phyloP scores from a whole-genome alignment of 331 rosid species.

The Prunus yedoensis region DNA sequence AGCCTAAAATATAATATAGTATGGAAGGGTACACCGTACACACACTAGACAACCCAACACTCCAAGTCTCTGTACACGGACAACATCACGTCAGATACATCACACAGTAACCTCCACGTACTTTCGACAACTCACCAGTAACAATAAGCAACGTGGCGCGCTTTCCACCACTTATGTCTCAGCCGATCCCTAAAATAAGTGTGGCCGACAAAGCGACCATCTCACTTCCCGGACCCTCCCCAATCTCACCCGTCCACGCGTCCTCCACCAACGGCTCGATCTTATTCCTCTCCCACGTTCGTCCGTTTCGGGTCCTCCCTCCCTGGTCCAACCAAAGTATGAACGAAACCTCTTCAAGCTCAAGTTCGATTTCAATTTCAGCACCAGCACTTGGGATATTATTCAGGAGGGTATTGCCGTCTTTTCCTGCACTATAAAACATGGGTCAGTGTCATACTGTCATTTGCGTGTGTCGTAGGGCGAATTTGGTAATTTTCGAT shows the following conservation, averaged over 20 bases:
- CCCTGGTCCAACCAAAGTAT: background rate
- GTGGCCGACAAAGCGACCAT: constrained; percentile 70
- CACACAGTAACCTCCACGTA: constrained; percentile 24
- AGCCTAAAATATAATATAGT: too few species aligned
- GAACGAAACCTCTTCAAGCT: constrained; percentile 9
- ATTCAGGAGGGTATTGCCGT: constrained; percentile 18
- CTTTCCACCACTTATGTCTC: constrained; percentile 30
- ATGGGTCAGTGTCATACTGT: background rate
- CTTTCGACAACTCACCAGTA: constrained; percentile 19
- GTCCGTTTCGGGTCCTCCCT: constrained; percentile 20
- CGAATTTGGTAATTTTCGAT: constrained; percentile 24
- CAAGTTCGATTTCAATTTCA: background rate
- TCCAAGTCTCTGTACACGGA: background rate
- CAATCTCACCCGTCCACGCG: constrained; percentile 51
- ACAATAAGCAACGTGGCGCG: constrained; percentile 43
- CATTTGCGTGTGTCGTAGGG: constrained; percentile 28
- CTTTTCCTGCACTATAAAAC: background rate
- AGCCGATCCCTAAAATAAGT: constrained; percentile 1
- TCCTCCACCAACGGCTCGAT: constrained; percentile 21
- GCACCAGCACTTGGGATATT: background rate
- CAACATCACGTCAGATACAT: background rate
- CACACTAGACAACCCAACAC: background rate
- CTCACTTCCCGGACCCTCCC: constrained; percentile 38
- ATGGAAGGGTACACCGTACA: background rate
- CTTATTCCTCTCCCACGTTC: background rate